Percentiles rank a stretch among this genome's conserved stretches.
Evolutionary conservation across 164 flowering plant species (phyloP).

Genomic region (Chimonanthus salicifolius): DNA sequence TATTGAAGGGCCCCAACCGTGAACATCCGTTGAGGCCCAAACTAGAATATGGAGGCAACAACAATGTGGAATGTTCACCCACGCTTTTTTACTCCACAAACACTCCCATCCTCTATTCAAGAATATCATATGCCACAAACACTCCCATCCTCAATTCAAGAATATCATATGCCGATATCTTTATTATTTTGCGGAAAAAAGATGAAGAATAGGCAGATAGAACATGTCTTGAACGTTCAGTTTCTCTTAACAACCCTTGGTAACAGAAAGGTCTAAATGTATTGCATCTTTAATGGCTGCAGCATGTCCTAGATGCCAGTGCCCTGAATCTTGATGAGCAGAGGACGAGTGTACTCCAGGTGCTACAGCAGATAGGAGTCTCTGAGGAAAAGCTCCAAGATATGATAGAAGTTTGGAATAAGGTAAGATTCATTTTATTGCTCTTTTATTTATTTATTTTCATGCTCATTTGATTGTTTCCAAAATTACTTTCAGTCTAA

Average conservation of each 20-base stretch:
- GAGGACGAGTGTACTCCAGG: slow-evolving; percentile 69
- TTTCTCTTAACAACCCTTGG: not conserved
- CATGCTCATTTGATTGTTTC: not conserved
- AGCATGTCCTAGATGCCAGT: slow-evolving; percentile 93
- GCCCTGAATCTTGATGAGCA: slow-evolving; percentile 78
- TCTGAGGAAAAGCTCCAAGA: slow-evolving; percentile 69
- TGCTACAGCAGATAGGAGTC: slow-evolving; percentile 83
- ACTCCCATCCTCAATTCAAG: too few relatives aligned
- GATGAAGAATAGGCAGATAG: not conserved
- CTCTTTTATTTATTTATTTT: not conserved
- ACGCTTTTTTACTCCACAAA: too few relatives aligned
- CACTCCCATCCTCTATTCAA: too few relatives aligned
- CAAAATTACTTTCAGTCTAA: not conserved
- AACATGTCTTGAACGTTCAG: not conserved
- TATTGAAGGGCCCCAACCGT: too few relatives aligned
- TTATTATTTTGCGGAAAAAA: not conserved
- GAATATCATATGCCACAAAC: too few relatives aligned
- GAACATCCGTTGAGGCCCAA: too few relatives aligned
- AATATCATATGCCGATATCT: not conserved
- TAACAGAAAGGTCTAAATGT: slow-evolving; percentile 1
- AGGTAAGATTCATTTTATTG: slow-evolving; percentile 35
- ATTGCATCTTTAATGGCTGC: slow-evolving; percentile 17
- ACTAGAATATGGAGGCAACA: too few relatives aligned
- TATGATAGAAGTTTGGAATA: slow-evolving; percentile 98
- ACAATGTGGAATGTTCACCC: too few relatives aligned